Base-by-base conservation (phyloP, 2,329 filamentous ascomycete genomes). In the Penicillium sp. region DNA sequence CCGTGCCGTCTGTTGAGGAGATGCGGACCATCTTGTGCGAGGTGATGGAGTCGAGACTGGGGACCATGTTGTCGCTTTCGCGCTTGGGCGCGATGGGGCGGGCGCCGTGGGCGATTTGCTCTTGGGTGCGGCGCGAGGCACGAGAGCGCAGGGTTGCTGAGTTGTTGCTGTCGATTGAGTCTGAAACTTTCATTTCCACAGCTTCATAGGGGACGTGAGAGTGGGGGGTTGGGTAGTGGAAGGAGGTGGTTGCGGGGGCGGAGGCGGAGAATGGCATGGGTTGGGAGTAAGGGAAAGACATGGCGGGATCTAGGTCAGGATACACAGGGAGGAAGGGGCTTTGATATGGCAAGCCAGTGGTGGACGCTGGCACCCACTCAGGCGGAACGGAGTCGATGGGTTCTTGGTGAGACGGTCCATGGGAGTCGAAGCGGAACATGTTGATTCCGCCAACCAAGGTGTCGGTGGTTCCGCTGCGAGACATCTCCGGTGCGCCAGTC, bases 11-110 rank as follows among this genome's bases (percentile, higher is more conserved):
- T 48, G 75, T 72, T 11, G 79, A 80, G 54, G 72, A 74, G 58
- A 83, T 79, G 55, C 77, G 77, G 58, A 81, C 70, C 75, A 82
- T 81, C 66, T 76, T 77, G 63, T 73, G 74, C 61, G 75, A 73
- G 60, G 72, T 67, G 27, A 63, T 51, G 5, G 49, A 29, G 24
- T 54, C 62, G 42, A n/a, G 66, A 58, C 38, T 18, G 38, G 64
- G 61, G 42, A 68, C 63, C 58, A 56, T 67, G 47, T 68, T 65
- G 46, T 67, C 61, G 44, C 69, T 63, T 56, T 74, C 70, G 38
- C 69, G 62, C 62, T 83, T 76, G 56, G 78, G 81, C 24, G 79
- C 79, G 59, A 84, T 78, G 45, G 74, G 79, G 51, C 80, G 75
- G 55, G 76, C 68, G 41, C 74, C 76, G 58, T 77, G 75, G 55